Evolutionary conservation across 306 rosid species (phyloP).

Genomic region (Lagenaria siceraria): DNA sequence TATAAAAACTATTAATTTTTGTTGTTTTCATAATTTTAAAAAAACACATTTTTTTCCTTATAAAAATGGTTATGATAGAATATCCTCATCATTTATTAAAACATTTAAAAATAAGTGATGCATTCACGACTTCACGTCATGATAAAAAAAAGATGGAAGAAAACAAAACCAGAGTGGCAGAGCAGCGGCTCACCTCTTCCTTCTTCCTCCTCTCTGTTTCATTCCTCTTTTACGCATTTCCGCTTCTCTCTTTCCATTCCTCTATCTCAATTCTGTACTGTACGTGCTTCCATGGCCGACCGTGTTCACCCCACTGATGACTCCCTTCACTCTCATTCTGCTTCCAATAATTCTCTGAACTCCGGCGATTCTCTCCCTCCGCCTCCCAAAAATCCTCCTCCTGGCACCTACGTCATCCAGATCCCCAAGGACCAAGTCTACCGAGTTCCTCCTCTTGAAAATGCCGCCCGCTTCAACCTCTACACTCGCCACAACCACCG

Average conservation of each 20-base stretch:
- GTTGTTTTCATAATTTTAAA: no score
- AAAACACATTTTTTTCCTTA: no score
- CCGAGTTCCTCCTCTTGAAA: constrained; percentile 75
- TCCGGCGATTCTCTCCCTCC: background rate
- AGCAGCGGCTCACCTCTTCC: background rate
- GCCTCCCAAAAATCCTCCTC: constrained; percentile 23
- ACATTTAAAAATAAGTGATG: background rate
- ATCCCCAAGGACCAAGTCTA: constrained; percentile 69
- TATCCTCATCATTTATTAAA: background rate
- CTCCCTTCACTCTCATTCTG: constrained; percentile 7
- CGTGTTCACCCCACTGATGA: constrained; percentile 46
- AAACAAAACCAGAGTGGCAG: background rate
- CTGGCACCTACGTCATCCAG: constrained; percentile 54
- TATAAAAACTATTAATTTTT: no score
- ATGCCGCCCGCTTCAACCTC: constrained; percentile 30
- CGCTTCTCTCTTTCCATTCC: background rate
- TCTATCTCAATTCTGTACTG: background rate
- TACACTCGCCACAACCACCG: constrained; percentile 23
- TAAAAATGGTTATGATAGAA: no score
- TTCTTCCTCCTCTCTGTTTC: background rate
- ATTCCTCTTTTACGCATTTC: background rate
- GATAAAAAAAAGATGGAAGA: background rate
- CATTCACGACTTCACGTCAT: constrained; percentile 1
- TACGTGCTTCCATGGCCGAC: constrained; percentile 33
- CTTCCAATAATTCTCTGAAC: background rate